A percentile compares a stretch with the other conserved stretches of the same genome.
phyloP scores from a whole-genome alignment of 2,329 filamentous ascomycete species.

The Trichoderma sp. region DNA sequence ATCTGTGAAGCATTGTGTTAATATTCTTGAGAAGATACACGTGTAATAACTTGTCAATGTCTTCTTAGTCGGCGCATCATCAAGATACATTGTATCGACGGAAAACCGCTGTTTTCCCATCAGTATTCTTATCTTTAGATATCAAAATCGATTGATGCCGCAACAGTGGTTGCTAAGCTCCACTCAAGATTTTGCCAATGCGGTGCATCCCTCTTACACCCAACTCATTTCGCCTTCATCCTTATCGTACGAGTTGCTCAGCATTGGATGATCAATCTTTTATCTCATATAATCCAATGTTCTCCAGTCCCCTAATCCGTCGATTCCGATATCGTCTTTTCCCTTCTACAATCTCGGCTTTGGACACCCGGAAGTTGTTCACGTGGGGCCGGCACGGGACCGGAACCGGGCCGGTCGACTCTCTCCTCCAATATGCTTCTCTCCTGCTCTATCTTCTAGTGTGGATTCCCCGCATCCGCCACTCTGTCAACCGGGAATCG shows the following conservation, averaged over 20 bases:
- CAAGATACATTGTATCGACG: not conserved
- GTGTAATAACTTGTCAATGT: not conserved
- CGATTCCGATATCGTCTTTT: not conserved
- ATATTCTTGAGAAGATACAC: not conserved
- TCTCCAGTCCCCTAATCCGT: not conserved
- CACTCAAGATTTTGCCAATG: not conserved
- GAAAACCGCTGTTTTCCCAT: not conserved
- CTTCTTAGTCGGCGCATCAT: not conserved
- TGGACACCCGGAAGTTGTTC: not conserved
- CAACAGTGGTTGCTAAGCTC: not conserved
- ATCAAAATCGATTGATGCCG: not conserved
- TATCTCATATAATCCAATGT: not conserved
- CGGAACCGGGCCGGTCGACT: slow-evolving; percentile 14
- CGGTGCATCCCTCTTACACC: not conserved
- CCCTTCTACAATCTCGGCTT: not conserved
- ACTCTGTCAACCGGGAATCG: slow-evolving; percentile 30
- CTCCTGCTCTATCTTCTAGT: not conserved
- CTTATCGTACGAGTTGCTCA: not conserved
- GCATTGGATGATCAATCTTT: slow-evolving; percentile 30
- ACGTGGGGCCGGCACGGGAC: slow-evolving; percentile 6
- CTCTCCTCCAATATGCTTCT: not conserved
- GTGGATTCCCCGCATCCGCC: slow-evolving; percentile 52
- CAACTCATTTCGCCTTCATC: not conserved
- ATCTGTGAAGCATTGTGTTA: not conserved
- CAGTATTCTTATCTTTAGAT: not conserved